A percentile compares a stretch with the other conserved stretches of the same genome.
Conservation (phyloP, 148 eudicot genomes). For the Linanthus parryae region DNA sequence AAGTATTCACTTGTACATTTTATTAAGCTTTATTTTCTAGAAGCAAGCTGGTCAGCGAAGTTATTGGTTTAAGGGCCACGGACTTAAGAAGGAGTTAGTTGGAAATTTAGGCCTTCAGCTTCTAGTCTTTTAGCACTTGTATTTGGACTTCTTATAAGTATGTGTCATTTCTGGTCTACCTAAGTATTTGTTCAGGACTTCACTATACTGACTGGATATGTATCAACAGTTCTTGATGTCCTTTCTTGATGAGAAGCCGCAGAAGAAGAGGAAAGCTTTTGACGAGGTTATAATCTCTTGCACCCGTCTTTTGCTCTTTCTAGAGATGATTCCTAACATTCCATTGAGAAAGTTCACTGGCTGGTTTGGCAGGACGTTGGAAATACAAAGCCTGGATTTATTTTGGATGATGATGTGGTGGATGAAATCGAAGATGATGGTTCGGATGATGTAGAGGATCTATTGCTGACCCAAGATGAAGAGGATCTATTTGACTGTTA, state of each 20-base stretch:
- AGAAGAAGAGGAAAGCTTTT: slow-evolving; percentile 31
- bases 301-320: background rate
- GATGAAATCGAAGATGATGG: slow-evolving; percentile 27
- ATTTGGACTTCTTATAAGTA: too few relatives aligned
- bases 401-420: slow-evolving; percentile 45
- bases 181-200: too few relatives aligned
- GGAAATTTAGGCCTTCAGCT: too few relatives aligned
- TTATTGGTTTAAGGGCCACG: too few relatives aligned
- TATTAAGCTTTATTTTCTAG: too few relatives aligned
- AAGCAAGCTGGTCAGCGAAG: too few relatives aligned
- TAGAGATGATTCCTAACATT: background rate
- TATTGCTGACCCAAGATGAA: too few relatives aligned
- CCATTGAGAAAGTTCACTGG: background rate
- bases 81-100: too few relatives aligned
- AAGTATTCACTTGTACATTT: too few relatives aligned
- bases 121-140: too few relatives aligned
- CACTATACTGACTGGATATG: too few relatives aligned
- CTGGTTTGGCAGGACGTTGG: slow-evolving; percentile 36
- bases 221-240: slow-evolving; percentile 50
- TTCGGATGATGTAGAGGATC: slow-evolving; percentile 30
- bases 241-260: slow-evolving; percentile 53
- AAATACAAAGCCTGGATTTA: slow-evolving; percentile 26
- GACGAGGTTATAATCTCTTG: slow-evolving; percentile 54
- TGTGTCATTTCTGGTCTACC: too few relatives aligned
- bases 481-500: slow-evolving; percentile 57